Percentiles rank a stretch among this genome's conserved stretches.
Conservation (phyloP, 192 early-diverging fungal species). For the Podila horticola region DNA sequence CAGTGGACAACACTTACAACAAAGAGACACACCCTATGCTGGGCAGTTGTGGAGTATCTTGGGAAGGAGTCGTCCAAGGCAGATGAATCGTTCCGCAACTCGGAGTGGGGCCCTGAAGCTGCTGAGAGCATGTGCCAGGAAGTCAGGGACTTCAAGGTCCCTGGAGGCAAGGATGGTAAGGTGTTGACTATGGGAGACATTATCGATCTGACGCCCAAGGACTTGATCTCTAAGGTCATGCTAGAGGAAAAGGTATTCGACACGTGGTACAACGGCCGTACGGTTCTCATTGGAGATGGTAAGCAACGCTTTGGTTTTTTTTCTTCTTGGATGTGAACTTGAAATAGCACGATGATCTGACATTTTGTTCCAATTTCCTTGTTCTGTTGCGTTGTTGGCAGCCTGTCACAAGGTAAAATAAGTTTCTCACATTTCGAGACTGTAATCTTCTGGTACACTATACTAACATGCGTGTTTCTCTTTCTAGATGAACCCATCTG, state of each 20-base stretch:
- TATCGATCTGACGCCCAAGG: conserved; percentile 1
- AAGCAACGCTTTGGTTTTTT: not conserved
- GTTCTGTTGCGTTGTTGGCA: not conserved
- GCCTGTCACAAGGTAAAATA: not conserved
- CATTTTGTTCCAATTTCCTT: no score
- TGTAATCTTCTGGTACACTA: no score
- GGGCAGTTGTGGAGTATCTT: not conserved
- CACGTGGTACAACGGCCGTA: not conserved
- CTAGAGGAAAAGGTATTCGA: conserved; percentile 2
- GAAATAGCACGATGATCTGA: not conserved
- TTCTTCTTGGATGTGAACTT: not conserved
- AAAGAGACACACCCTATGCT: not conserved
- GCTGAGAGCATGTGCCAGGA: not conserved
- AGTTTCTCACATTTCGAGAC: no score
- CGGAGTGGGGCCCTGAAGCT: conserved; percentile 5
- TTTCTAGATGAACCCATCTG: not conserved
- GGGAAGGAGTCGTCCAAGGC: not conserved
- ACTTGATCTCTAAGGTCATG: conserved; percentile 1
- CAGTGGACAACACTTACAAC: not conserved
- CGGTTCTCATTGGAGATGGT: conserved; percentile 7
- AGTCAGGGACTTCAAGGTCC: not conserved
- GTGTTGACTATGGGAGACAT: not conserved
- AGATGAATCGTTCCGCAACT: not conserved
- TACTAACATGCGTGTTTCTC: not conserved
- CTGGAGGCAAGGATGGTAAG: not conserved